Conservation (phyloP, 2,329 filamentous ascomycete species). For the Aureobasidium sp. region DNA sequence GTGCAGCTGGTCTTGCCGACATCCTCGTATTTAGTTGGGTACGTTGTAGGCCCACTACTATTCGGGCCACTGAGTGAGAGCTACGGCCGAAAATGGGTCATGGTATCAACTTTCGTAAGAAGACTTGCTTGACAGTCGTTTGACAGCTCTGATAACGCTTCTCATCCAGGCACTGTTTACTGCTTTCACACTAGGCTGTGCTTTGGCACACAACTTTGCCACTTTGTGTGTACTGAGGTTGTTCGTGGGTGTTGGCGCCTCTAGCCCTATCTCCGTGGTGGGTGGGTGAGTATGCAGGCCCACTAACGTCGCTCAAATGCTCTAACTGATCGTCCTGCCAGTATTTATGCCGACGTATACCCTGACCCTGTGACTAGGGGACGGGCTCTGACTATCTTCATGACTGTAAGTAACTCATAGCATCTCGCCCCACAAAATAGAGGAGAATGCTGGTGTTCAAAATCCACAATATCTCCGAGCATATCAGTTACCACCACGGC, state of each 20-base stretch:
- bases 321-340: constrained; percentile 12
- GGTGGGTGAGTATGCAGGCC: constrained; percentile 31
- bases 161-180: constrained; percentile 27
- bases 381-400: constrained; percentile 54
- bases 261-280: constrained; percentile 50
- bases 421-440: not conserved
- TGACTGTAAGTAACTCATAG: constrained; percentile 38
- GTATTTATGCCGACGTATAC: constrained; percentile 60
- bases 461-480: not conserved
- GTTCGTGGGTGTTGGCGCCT: constrained; percentile 35
- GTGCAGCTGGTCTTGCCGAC: constrained; percentile 38
- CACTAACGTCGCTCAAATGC: not conserved
- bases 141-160: not conserved
- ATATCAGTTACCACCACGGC: not conserved
- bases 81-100: constrained; percentile 37
- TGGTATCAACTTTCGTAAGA: constrained; percentile 42
- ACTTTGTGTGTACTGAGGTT: constrained; percentile 37
- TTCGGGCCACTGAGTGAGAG: constrained; percentile 38
- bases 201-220: constrained; percentile 35
- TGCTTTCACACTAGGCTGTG: constrained; percentile 37
- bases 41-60: constrained; percentile 35
- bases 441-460: not conserved
- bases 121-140: not conserved
- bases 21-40: constrained; percentile 43
- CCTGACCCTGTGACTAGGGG: constrained; percentile 48